Evolutionary conservation across 768 basidiomycete genomes (phyloP), one percentile per base, ranked within the genome.

Genomic region (Termitomyces sp.): DNA sequence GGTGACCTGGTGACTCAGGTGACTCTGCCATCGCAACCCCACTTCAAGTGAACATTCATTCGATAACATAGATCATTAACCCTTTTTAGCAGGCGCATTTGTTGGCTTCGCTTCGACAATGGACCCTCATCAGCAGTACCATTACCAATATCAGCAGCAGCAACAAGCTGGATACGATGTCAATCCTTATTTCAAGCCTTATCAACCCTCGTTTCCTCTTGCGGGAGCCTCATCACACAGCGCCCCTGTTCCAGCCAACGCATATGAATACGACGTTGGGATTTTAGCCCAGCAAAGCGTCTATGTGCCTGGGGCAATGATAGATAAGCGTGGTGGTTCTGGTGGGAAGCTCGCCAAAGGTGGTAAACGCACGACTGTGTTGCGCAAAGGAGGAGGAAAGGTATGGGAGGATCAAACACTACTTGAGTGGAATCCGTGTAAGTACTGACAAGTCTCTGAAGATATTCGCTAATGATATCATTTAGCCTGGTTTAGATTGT

Each of bases 401-500:
- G 87, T 91, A 22, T 99, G 97, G 97, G 97, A 99, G 70, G 97
- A 99, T 68, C 93, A 93, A 71, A 97, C 93, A 3, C 75, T 99
- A 54, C 71, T 98, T 14, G 97, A 99, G 63, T 99, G 97, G 97
- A 97, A 93, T 73, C 90, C 96, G 51, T 84, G 95, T 97, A 66
- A 61, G 90, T 78, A 28, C n/a, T n/a, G 24, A 28, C 2, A 48
- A 53, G n/a, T 46, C 45, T 46, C 10, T 45, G 37, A 22, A 8
- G 17, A 51, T 15, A 34, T 56, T 35, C 34, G 45, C 58, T 53
- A 41, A 62, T 59, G 62, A 64, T 0, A 42, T 43, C 41, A 42
- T 50, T 54, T 55, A 96, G 94, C 91, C 14, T 98, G 95, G 95
- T 99, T 96, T 74, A 84, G 97, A 28, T 74, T 99, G 41, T 99